Base-by-base conservation (phyloP, 257 asterid species). In the Salvia rosmarinus region DNA sequence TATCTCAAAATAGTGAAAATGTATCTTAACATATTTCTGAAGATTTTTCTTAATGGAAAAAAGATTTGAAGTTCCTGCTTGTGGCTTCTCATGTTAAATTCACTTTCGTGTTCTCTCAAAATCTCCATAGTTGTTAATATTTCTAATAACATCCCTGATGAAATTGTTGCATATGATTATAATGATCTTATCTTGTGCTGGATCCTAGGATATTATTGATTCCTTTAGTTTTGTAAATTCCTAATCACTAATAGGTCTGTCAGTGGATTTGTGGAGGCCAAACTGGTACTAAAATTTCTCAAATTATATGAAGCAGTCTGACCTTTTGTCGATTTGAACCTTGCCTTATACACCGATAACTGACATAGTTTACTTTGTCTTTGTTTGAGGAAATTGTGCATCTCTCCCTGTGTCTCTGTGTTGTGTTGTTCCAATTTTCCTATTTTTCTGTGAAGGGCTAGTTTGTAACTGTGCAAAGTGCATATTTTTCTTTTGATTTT, bases 51-150 rank as follows among this genome's bases (percentile, higher is more conserved):
- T 68, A 9, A 19, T 42, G 40, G 52, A 19, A 55, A 32, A 34
- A 42, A 37, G 44, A 40, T 20, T 30, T 21, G 3, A 43, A 9
- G 42, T 40, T 30, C 3, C 44, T 13, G 3, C 43, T 20, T 34
- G 21, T 40, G 68, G 60, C 23, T 35, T 44, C 43, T 57, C 67
- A 34, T 35, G 35, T n/a, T 10, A 4, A 37, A 66, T 59, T 46
- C 25, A 21, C 30, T 37, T 32, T 60, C 25, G 32, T 6, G 12
- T 13, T 57, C 37, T 11, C 32, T 80, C 37, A 19, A n/a, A 4
- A 9, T 61, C 47, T 57, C 47, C 56, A 40, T 68, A 14, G 12
- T 79, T 67, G 62, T 46, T 28, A 46, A 55, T 57, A 61, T 66
- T 56, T 49, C 30, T 55, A n/a, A 23, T 64, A 5, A 51, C n/a